These are phyloP conservation scores for Fragaria ananassa DNA, from an alignment of 306 rosid species.

Conservation along the genomic window DNA sequence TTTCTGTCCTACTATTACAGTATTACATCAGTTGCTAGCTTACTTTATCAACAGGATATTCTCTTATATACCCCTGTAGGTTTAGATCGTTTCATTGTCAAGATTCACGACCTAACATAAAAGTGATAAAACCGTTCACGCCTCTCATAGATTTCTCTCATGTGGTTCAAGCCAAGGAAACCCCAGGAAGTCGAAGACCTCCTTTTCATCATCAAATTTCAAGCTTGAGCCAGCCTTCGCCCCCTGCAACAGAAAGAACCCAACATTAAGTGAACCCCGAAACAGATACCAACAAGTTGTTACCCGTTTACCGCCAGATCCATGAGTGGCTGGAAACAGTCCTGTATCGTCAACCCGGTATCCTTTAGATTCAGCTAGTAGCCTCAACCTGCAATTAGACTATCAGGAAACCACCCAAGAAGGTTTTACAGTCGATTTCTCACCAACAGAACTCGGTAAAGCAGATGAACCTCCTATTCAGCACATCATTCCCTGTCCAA, in stretches of 20 bases:
- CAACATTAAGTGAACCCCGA: conserved; percentile 2
- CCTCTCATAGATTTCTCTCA: conserved; percentile 69
- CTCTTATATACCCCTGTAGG: too few relatives aligned
- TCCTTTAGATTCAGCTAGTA: conserved; percentile 85
- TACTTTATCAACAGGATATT: background rate
- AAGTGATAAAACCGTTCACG: background rate
- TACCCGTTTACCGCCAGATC: conserved; percentile 80
- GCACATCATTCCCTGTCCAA: conserved; percentile 94
- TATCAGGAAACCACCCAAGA: background rate
- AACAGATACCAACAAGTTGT: conserved; percentile 11
- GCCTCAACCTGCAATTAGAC: conserved; percentile 67
- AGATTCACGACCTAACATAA: too few relatives aligned
- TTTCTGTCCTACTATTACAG: too few relatives aligned
- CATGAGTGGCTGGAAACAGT: conserved; percentile 61
- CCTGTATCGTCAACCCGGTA: conserved; percentile 91
- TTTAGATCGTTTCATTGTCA: background rate
- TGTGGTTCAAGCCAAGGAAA: conserved; percentile 88
- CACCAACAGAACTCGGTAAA: conserved; percentile 18
- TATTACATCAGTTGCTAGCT: background rate
- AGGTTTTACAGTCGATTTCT: background rate
- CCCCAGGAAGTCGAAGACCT: conserved; percentile 73
- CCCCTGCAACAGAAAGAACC: conserved; percentile 47
- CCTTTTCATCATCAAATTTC: conserved; percentile 69
- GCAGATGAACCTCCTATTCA: conserved; percentile 70
- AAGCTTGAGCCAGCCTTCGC: conserved; percentile 59